Base-by-base conservation (phyloP, 495 filamentous ascomycete genomes). In the Neurospora sp. region DNA sequence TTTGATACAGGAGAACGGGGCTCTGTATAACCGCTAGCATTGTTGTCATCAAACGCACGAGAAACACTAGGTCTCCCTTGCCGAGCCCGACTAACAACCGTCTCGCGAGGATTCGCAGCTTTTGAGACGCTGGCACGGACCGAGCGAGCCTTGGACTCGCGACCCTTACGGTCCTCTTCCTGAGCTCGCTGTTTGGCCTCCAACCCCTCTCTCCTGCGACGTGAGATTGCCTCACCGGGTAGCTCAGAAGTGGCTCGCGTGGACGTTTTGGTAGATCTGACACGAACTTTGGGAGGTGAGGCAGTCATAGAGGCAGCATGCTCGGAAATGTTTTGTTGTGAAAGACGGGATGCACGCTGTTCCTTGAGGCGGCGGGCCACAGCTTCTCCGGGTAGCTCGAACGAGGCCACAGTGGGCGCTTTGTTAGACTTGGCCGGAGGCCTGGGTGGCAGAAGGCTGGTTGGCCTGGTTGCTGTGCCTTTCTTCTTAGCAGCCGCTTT, bases 361-460 rank as follows among this genome's bases (percentile, higher is more conserved):
- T 88, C 86, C 75, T 85, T 87, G 71, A 88, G 81, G 69, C 89
- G 90, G 4, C 87, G 88, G 71, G 91, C 88, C 10, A 93, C 83
- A 6, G 89, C 90, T 70, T 93, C 92, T 37, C 92, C 92, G 4
- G 91, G 90, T 5, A 94, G 86, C 77, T 90, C 87, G 78, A 93
- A 94, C 0, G 84, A 88, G 7, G 93, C 80, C n/a, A 85, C 83
- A 1, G 91, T 93, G 8, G 87, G 87, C 31, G 87, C 83, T 75
- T 92, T 93, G 37, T 80, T 84, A 12, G 90, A 91, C 83, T 88
- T 87, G 69, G 79, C 75, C 31, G 78, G 74, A n/a, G 81, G 78
- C 70, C 84, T 88, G 38, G 85, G 85, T 18, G 83, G 83, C 18
- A 84, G 77, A 7, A 87, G 80, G 76, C 83, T 86, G 14, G 81